Evolutionary conservation across 106 monocot species (phyloP).

Genomic region (Narthecium ossifragum): DNA sequence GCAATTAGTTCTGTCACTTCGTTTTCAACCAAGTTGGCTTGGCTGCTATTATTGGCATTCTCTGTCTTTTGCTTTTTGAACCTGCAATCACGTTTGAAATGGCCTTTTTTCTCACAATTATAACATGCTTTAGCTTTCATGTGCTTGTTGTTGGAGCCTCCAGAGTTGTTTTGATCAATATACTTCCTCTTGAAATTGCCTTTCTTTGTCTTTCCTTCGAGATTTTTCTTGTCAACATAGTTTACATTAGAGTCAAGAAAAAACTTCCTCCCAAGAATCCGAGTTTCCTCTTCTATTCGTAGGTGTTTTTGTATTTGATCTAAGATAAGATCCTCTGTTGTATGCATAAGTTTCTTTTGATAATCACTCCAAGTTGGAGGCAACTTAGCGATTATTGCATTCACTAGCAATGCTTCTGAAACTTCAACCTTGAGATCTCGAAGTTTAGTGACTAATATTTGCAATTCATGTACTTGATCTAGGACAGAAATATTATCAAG

Average conservation of each 20-base stretch:
- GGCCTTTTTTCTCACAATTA: slow-evolving; percentile 5
- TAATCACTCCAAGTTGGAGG: no score
- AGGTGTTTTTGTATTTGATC: background rate
- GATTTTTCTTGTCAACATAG: background rate
- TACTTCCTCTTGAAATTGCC: no score
- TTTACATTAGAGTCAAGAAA: background rate
- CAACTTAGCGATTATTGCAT: background rate
- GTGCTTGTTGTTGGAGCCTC: background rate
- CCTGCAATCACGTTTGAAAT: background rate
- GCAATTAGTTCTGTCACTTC: background rate
- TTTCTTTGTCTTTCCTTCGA: background rate
- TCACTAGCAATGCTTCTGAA: background rate
- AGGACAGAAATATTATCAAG: background rate
- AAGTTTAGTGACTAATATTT: background rate
- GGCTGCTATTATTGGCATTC: no score
- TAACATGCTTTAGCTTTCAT: background rate
- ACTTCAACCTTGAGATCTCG: background rate
- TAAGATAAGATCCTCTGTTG: background rate
- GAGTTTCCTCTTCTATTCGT: background rate
- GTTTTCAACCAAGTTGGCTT: slow-evolving; percentile 1
- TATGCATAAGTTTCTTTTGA: background rate
- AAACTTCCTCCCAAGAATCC: background rate
- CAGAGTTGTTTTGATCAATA: no score
- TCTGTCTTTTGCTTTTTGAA: background rate
- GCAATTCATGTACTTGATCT: slow-evolving; percentile 2